These are phyloP conservation scores for Xylariales sp. DNA, from an alignment of 2,329 filamentous ascomycete genomes.

Conservation along the genomic window DNA sequence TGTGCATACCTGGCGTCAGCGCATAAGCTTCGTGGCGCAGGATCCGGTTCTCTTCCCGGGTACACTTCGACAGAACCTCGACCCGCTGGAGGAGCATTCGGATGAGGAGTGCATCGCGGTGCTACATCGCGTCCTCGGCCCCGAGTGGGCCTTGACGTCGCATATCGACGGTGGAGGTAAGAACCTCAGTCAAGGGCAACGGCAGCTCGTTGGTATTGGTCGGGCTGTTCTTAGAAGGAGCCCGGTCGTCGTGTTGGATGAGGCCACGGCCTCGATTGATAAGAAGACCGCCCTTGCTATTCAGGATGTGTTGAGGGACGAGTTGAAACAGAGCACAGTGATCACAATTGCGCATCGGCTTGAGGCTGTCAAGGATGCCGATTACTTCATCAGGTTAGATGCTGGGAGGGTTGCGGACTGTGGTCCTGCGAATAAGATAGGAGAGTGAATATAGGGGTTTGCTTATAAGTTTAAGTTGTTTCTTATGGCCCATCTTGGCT, in stretches of 20 bases:
- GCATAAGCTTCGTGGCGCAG: constrained; percentile 60
- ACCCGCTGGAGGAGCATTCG: constrained; percentile 58
- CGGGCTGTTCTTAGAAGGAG: constrained; percentile 56
- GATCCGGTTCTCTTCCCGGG: constrained; percentile 59
- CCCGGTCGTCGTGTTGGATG: constrained; percentile 58
- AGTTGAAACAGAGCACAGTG: constrained; percentile 52
- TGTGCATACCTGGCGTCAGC: constrained; percentile 50
- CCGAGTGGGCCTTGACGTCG: constrained; percentile 42
- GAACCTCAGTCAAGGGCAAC: constrained; percentile 59
- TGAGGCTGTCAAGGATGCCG: constrained; percentile 56
- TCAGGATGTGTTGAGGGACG: constrained; percentile 51
- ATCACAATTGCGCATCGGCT: constrained; percentile 64
- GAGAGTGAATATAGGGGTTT: too few relatives aligned
- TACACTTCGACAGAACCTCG: constrained; percentile 59
- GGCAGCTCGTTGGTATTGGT: constrained; percentile 57
- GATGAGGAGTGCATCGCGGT: constrained; percentile 45
- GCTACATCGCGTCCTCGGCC: constrained; percentile 56
- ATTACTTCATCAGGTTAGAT: constrained; percentile 51
- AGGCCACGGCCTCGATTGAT: constrained; percentile 61
- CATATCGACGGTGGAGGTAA: constrained; percentile 55
- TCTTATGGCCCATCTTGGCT: too few relatives aligned
- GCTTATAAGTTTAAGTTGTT: too few relatives aligned
- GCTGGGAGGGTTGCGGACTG: constrained; percentile 45
- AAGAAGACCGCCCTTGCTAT: constrained; percentile 53
- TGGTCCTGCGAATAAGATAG: constrained; percentile 30